Evolutionary conservation across 306 rosid genomes (phyloP).

Genomic region (Heteromeles arbutifolia): DNA sequence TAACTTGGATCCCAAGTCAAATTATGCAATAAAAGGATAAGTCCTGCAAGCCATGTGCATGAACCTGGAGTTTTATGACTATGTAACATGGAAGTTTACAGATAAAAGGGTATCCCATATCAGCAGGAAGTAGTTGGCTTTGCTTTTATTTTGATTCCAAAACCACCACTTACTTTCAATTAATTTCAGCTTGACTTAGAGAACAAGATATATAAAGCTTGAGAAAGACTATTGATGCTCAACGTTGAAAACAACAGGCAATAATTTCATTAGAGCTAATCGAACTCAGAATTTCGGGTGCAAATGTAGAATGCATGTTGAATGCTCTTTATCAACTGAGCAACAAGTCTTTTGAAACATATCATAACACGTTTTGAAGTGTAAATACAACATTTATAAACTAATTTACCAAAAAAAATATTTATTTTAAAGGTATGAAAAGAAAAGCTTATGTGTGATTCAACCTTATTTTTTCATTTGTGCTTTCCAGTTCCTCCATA

Average conservation of each 20-base stretch:
- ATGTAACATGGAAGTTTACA: background rate
- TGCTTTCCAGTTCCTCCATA: background rate
- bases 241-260: background rate
- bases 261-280: background rate
- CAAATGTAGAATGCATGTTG: too few relatives aligned
- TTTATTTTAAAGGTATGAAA: background rate
- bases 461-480: background rate
- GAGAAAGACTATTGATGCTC: conserved; percentile 10
- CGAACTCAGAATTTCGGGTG: too few relatives aligned
- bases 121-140: background rate
- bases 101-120: conserved; percentile 4
- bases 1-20: background rate
- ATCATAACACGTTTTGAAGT: background rate
- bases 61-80: background rate
- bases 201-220: conserved; percentile 2
- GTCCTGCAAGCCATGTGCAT: conserved; percentile 1
- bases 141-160: conserved; percentile 22
- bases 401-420: background rate
- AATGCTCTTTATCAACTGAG: too few relatives aligned
- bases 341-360: too few relatives aligned
- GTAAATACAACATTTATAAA: background rate
- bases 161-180: conserved; percentile 11
- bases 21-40: background rate
- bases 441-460: background rate
- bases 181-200: conserved; percentile 13